phyloP scores from a whole-genome alignment of 2,329 filamentous ascomycete species.

The Cordyceps tenuipes region DNA sequence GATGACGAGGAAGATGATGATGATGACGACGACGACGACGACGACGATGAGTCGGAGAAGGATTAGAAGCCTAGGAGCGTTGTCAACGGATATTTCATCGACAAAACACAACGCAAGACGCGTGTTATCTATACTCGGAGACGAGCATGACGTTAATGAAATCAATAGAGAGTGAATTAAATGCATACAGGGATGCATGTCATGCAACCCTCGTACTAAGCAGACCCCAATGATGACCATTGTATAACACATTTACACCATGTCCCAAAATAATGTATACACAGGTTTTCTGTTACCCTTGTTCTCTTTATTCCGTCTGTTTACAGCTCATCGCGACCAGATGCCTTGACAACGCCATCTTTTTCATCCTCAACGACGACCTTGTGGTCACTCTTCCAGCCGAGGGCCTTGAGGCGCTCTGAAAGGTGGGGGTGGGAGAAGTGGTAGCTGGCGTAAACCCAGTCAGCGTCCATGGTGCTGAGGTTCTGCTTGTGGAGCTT shows the following conservation, averaged over 20 bases:
- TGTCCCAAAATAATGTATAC: background rate
- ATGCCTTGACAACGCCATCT: conserved; percentile 53
- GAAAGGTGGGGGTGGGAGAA: conserved; percentile 96
- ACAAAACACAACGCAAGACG: background rate
- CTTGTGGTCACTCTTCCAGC: conserved; percentile 63
- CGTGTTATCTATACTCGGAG: too few relatives aligned
- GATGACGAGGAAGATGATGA: conserved; percentile 41
- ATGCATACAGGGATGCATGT: background rate
- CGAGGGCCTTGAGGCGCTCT: conserved; percentile 83
- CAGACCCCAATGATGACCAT: background rate
- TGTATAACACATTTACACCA: background rate
- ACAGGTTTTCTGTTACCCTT: background rate
- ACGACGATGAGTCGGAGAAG: conserved; percentile 22
- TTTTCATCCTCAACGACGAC: conserved; percentile 31
- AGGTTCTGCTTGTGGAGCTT: conserved; percentile 98
- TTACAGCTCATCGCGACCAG: conserved; percentile 66
- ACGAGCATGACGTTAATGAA: background rate
- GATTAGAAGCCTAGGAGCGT: conserved; percentile 18
- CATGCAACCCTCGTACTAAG: background rate
- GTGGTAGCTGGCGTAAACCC: conserved; percentile 97
- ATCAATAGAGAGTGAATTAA: background rate
- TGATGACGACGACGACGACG: conserved; percentile 21
- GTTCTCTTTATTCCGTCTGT: background rate
- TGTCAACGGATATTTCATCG: background rate
- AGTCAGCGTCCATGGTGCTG: conserved; percentile 97